These are phyloP conservation scores for Botrytis byssoidea DNA, from an alignment of 2,329 filamentous ascomycete genomes.

Conservation along the genomic window DNA sequence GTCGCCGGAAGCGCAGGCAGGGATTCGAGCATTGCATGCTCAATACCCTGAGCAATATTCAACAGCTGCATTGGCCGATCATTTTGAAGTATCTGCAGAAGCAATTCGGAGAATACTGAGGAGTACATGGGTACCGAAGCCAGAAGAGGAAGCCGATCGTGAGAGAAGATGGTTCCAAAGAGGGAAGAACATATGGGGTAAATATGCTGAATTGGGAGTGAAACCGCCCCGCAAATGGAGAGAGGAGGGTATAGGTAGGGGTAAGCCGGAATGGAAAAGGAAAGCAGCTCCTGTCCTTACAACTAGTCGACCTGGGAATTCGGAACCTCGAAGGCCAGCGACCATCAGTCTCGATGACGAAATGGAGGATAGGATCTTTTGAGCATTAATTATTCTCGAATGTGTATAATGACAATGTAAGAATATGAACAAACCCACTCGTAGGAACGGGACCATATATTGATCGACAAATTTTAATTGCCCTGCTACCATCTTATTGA, in stretches of 20 bases:
- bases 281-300: conserved; percentile 23
- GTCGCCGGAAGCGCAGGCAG: conserved; percentile 88
- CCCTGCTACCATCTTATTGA: not conserved
- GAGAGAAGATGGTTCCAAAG: conserved; percentile 61
- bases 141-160: conserved; percentile 55
- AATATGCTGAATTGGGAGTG: conserved; percentile 58
- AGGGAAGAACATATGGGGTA: conserved; percentile 58
- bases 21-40: conserved; percentile 77
- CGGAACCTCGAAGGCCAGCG: conserved; percentile 11
- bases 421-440: not conserved
- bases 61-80: conserved; percentile 67
- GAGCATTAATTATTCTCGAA: conserved; percentile 10
- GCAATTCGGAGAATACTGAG: conserved; percentile 83
- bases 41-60: conserved; percentile 77
- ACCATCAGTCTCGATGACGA: not conserved
- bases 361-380: conserved; percentile 30
- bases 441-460: not conserved
- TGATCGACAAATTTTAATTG: conserved; percentile 7
- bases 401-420: conserved; percentile 8
- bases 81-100: conserved; percentile 86
- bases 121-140: conserved; percentile 67
- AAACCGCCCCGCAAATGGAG: conserved; percentile 63
- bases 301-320: conserved; percentile 24
- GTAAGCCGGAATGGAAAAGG: conserved; percentile 32
- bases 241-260: conserved; percentile 38